A percentile compares a stretch with the other conserved stretches of the same genome.
Evolutionary conservation across 1,284 basidiomycete genomes (phyloP).

Genomic region (Rhodotorula glutinis): DNA sequence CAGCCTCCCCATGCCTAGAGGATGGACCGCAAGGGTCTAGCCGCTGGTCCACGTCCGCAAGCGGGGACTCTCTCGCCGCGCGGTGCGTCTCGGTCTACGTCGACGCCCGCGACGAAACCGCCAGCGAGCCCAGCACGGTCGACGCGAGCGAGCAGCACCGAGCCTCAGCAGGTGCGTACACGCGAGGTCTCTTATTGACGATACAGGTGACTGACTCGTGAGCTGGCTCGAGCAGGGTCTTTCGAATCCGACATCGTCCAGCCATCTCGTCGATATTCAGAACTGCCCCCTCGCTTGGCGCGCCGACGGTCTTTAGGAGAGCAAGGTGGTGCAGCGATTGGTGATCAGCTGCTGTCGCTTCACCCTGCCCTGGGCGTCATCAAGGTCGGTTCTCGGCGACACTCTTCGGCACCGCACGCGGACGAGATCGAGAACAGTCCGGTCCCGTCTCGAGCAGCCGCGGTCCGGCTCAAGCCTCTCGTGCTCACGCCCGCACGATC

Average conservation of each 20-base stretch:
- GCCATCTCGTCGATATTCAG: neutral
- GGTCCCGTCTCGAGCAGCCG: neutral
- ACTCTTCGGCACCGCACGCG: conserved; percentile 1
- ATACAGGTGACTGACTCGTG: neutral
- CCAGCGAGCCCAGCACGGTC: neutral
- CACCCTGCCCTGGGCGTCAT: neutral
- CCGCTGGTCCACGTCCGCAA: no score
- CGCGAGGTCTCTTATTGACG: neutral
- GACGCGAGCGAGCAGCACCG: neutral
- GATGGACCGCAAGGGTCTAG: neutral
- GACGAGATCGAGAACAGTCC: neutral
- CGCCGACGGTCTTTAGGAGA: no score
- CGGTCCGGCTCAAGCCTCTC: conserved; percentile 27
- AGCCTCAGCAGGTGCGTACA: neutral
- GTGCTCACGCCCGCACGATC: conserved; percentile 32
- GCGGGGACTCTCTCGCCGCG: no score
- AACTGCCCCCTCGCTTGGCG: neutral
- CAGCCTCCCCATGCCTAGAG: neutral
- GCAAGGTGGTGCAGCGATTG: neutral
- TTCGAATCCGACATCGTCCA: neutral
- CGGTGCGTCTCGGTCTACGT: neutral
- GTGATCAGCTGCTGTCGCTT: neutral
- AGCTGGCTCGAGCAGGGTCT: neutral
- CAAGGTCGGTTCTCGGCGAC: neutral
- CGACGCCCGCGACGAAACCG: neutral